phyloP scores from a whole-genome alignment of 345 rosid species.

The Populus euphratica region DNA sequence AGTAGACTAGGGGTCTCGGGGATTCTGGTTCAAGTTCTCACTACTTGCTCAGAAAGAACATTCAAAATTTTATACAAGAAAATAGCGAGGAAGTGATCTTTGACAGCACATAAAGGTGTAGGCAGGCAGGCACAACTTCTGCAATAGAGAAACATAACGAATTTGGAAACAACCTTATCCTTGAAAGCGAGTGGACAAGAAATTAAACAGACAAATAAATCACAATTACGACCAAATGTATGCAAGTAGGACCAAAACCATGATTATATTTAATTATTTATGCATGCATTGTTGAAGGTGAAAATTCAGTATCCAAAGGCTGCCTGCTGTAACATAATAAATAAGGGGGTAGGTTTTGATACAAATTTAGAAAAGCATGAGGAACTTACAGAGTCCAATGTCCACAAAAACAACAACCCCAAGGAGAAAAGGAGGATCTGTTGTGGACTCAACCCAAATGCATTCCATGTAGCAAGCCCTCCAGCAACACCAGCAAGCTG shows the following conservation, averaged over 20 bases:
- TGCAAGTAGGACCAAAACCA: no score
- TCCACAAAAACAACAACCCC: slow-evolving; percentile 69
- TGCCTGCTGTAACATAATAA: background rate
- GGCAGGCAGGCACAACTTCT: no score
- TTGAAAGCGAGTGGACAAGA: no score
- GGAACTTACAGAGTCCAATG: slow-evolving; percentile 59
- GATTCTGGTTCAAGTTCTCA: no score
- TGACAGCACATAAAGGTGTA: background rate
- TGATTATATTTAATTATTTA: no score
- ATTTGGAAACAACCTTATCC: no score
- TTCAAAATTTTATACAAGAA: background rate
- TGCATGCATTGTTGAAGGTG: no score
- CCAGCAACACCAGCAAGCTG: slow-evolving; percentile 62
- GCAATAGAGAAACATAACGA: no score
- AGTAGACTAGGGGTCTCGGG: no score
- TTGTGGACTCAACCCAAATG: slow-evolving; percentile 47
- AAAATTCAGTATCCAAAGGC: background rate
- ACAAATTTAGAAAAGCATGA: background rate
- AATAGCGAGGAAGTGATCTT: background rate
- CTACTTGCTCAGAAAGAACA: background rate
- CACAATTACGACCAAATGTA: no score
- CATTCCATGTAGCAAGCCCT: slow-evolving; percentile 63
- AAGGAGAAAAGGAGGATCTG: slow-evolving; percentile 61
- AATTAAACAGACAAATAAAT: no score
- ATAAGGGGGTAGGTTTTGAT: background rate